phyloP scores from a whole-genome alignment of 2,329 filamentous ascomycete genomes.

The Graphiopsis chlorocephala region DNA sequence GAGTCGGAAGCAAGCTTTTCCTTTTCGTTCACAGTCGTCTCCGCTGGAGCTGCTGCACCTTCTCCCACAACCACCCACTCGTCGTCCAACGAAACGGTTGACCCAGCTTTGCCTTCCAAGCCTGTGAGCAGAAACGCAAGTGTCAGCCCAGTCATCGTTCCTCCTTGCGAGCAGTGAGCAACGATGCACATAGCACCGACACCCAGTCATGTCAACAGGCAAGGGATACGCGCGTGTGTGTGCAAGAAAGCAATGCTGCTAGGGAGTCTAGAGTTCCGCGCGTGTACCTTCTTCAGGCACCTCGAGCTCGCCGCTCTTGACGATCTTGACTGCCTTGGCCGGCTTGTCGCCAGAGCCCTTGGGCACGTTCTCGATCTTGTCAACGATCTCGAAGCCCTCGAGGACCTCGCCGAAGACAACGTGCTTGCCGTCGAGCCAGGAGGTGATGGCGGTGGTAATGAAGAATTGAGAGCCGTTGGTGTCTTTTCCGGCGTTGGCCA shows the following conservation, averaged over 20 bases:
- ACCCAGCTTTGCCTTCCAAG: conserved; percentile 43
- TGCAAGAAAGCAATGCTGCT: conserved; percentile 1
- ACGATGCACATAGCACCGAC: conserved; percentile 20
- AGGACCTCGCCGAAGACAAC: conserved; percentile 88
- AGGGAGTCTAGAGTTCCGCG: conserved; percentile 69
- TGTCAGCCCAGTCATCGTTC: conserved; percentile 16
- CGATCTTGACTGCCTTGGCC: conserved; percentile 67
- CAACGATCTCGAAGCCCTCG: conserved; percentile 78
- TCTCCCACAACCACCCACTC: conserved; percentile 24
- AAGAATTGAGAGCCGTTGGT: conserved; percentile 91
- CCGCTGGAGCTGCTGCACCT: conserved; percentile 16
- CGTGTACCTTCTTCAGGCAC: conserved; percentile 90
- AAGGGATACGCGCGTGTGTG: not conserved
- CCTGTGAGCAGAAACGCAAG: conserved; percentile 35
- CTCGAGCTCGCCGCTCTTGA: conserved; percentile 78
- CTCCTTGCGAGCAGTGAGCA: conserved; percentile 7
- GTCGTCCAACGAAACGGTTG: conserved; percentile 40
- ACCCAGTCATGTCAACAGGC: conserved; percentile 15
- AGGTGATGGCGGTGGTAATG: conserved; percentile 79
- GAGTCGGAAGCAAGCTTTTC: conserved; percentile 19
- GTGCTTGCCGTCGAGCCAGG: conserved; percentile 79
- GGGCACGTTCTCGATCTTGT: conserved; percentile 70
- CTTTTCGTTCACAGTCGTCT: conserved; percentile 15
- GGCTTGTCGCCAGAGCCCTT: conserved; percentile 70
- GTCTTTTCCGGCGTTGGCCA: conserved; percentile 81